Evolutionary conservation across 2,329 filamentous ascomycete genomes (phyloP), one percentile per base, ranked within the genome.

Genomic region (Diaporthe eres): DNA sequence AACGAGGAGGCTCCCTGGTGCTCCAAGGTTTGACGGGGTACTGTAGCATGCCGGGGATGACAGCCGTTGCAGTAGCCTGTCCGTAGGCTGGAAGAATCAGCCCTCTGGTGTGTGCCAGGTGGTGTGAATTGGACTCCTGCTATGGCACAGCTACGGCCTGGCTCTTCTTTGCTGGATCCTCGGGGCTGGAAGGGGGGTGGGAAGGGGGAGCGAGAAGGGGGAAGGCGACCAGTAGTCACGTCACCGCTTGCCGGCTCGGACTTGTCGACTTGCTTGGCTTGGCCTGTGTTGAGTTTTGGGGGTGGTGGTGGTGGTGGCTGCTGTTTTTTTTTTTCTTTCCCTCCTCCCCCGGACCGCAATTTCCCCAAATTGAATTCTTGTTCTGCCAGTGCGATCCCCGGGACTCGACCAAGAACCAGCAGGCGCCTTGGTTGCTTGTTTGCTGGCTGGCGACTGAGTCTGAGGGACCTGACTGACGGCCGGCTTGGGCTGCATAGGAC

Each of bases 21-120:
- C 22, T 44, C 44, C 53, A 55, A 42, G 67, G 34, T 67, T 67
- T 65, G 58, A 73, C 58, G 55, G 37, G 60, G 68, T 58, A 57
- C 57, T 65, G 68, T 55, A 44, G 57, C 57, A 42, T 55, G 51
- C 60, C 72, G 67, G 72, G 73, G 72, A 70, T 37, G 71, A 58
- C 57, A 71, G 55, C 74, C 74, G 74, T 55, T 76, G 74, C 74
- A 76, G 74, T 74, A 76, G 74, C 28, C 53, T 63, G 37, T 39
- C 37, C 37, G 37, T 39, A 39, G 37, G 37, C 37, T 34, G 58
- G 47, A 44, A 49, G 71, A 61, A 61, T 31, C 74, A 73, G 71
- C 71, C 53, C 53, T 70, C 60, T 31, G 51, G 51, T 39, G 28
- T 60, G 61, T 53, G 49, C 70, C 71, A 51, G 71, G 57, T 68